Evolutionary conservation across 2,329 filamentous ascomycete species (phyloP).

Genomic region (Aspergillus sp.): DNA sequence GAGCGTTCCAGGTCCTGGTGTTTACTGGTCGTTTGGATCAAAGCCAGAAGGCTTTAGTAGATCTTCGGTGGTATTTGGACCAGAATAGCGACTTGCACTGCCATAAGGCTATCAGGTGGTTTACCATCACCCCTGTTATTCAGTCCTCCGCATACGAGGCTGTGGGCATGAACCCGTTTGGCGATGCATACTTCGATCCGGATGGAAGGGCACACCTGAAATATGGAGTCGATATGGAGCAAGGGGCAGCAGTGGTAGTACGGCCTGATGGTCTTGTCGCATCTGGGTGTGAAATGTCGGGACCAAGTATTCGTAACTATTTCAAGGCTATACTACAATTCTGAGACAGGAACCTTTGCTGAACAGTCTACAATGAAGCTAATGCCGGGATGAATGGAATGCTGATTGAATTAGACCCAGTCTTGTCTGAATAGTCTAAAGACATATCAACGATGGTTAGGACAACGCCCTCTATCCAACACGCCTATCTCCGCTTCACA

Average conservation of each 20-base stretch:
- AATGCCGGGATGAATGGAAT: no score
- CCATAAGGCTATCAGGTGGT: not conserved
- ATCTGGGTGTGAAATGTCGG: not conserved
- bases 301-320: not conserved
- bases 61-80: not conserved
- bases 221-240: constrained; percentile 3
- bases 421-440: not conserved
- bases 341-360: no score
- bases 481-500: not conserved
- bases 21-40: not conserved
- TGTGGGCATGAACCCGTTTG: constrained; percentile 2
- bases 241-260: constrained; percentile 2
- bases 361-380: not conserved
- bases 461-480: not conserved
- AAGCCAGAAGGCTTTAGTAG: not conserved
- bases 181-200: constrained; percentile 5
- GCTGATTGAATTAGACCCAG: not conserved
- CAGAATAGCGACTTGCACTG: not conserved
- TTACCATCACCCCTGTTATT: constrained; percentile 3
- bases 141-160: not conserved
- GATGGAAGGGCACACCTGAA: constrained; percentile 6
- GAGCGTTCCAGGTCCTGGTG: not conserved
- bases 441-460: not conserved
- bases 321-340: not conserved
- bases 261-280: constrained; percentile 7